Evolutionary conservation across 2,329 filamentous ascomycete genomes (phyloP), one percentile per base, ranked within the genome.

Genomic region (Triangularia verruculosa): DNA sequence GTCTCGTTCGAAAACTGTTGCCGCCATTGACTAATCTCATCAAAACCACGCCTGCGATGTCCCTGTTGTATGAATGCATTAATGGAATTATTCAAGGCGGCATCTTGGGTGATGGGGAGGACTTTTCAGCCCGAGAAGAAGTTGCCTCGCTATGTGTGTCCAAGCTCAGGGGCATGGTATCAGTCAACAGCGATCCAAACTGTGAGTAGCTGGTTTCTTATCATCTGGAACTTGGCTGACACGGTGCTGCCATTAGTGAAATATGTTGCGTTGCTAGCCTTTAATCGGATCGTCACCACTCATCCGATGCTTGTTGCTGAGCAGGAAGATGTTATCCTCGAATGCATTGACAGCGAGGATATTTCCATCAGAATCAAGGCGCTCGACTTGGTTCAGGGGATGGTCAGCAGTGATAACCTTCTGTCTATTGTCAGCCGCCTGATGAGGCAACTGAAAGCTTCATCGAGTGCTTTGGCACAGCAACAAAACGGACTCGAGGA

Each of bases 11-110:
- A 74, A 99, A 99, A 75, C 80, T 99, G 15, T 79, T 98, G 28
- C 92, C 94, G 7, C 95, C 95, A 15, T 80, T 99, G 65, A 97
- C 93, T 0, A 92, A 91, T 69, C 89, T 99, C 56, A 98, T 99
- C 68, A 89, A 92, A 70, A 97, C 93, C 0, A 99, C 95, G 0
- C 90, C 91, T 4, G 95, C 95, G 27, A 98, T 98, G 95, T 98
- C 95, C n/a, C 78, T 99, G 27, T 79, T 98, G 5, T 99, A 99
- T 71, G 95, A 99, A 77, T 99, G 95, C 74, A 97, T 99, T 77
- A 97, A 96, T 75, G 95, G 95, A 24, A 96, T 99, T 67, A 97
- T 99, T 64, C 93, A 97, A 74, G 95, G 95, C 27, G 95, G 95
- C 0, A 97, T 99, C 63, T 80, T 99, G 57, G 91, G 92, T 30